phyloP scores from a whole-genome alignment of 148 eudicot species.

The Vaccinium vitisidaea region DNA sequence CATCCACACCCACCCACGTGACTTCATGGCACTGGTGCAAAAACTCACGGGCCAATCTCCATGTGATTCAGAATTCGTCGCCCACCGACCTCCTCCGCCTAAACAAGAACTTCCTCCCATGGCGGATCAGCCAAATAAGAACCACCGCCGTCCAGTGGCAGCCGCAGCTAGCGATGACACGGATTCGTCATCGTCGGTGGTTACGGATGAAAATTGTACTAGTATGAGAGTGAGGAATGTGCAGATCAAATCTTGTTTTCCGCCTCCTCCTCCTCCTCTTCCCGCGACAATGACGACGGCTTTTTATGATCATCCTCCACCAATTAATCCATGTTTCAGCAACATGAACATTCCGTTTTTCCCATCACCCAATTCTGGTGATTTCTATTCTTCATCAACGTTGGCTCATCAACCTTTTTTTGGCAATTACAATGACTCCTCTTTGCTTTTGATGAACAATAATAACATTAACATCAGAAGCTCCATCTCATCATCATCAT shows the following conservation, averaged over 20 bases:
- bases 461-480: background rate
- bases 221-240: slow-evolving; percentile 25
- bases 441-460: background rate
- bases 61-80: slow-evolving; percentile 40
- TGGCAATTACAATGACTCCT: slow-evolving; percentile 4
- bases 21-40: slow-evolving; percentile 68
- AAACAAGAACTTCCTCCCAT: slow-evolving; percentile 2
- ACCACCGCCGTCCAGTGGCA: background rate
- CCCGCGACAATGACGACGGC: slow-evolving; percentile 10
- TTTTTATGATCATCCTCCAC: slow-evolving; percentile 15
- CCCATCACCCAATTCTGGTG: slow-evolving; percentile 29
- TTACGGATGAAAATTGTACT: slow-evolving; percentile 34
- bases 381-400: slow-evolving; percentile 11
- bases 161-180: slow-evolving; percentile 25
- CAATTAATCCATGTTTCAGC: slow-evolving; percentile 24
- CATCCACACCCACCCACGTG: slow-evolving; percentile 48
- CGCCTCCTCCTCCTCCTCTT: slow-evolving; percentile 28
- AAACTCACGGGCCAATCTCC: slow-evolving; percentile 43
- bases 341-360: slow-evolving; percentile 24
- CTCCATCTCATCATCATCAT: background rate
- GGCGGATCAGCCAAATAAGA: background rate
- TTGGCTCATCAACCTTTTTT: background rate
- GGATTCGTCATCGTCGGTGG: slow-evolving; percentile 28
- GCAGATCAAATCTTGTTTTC: slow-evolving; percentile 30
- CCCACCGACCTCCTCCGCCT: slow-evolving; percentile 27